Conservation (phyloP, 345 rosid genomes). For the Citrus inodora region DNA sequence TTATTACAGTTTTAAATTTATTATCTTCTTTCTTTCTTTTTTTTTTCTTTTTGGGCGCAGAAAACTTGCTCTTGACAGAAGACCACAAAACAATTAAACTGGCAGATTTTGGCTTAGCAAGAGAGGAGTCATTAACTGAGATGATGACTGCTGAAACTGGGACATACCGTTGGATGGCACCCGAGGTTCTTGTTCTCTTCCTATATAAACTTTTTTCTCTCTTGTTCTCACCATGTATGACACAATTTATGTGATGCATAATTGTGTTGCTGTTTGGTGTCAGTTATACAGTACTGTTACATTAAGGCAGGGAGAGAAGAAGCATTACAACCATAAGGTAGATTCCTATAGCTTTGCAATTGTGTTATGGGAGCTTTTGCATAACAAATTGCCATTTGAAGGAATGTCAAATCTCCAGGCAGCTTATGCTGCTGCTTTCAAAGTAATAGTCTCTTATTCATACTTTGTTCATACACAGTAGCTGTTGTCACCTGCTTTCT, state of each 20-base stretch:
- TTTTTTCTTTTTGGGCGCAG: conserved; percentile 31
- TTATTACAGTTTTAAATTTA: neutral
- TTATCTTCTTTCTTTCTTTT: neutral
- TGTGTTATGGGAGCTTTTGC: conserved; percentile 96
- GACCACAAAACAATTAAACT: conserved; percentile 87
- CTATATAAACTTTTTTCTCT: neutral
- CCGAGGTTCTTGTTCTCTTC: conserved; percentile 52
- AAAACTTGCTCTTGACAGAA: conserved; percentile 86
- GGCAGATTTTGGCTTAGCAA: conserved; percentile 92
- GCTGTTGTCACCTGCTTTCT: neutral
- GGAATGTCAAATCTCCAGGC: conserved; percentile 99
- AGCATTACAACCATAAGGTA: conserved; percentile 94
- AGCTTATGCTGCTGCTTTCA: conserved; percentile 95
- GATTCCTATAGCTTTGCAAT: conserved; percentile 97
- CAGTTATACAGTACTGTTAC: conserved; percentile 97
- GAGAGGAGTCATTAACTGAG: conserved; percentile 95
- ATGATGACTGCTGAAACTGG: conserved; percentile 99
- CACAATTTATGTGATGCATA: neutral
- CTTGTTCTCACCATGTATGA: neutral
- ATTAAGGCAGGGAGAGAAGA: conserved; percentile 84
- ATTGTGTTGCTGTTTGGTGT: conserved; percentile 17
- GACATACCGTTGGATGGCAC: conserved; percentile 98
- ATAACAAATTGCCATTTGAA: conserved; percentile 88
- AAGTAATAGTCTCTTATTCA: conserved; percentile 36
- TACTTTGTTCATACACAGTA: neutral